A percentile compares a stretch with the other conserved stretches of the same genome.
These are phyloP conservation scores for Xylaria cubensis DNA, from an alignment of 495 filamentous ascomycete genomes.

Conservation along the genomic window DNA sequence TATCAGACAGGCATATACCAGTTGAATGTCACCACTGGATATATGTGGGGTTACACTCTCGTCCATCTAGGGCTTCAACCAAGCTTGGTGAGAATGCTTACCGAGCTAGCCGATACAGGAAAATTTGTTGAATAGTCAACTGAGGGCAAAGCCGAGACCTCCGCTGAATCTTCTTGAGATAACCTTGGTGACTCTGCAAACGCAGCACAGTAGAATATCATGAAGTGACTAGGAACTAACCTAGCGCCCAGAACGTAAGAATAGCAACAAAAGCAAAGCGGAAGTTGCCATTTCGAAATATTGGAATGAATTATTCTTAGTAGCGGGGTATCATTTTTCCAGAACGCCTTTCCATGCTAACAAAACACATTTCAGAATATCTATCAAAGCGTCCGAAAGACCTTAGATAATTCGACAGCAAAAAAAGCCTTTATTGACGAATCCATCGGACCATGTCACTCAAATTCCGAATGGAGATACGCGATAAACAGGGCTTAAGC, in stretches of 20 bases:
- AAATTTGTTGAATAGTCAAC: neutral
- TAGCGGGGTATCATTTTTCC: constrained; percentile 29
- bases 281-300: constrained; percentile 1
- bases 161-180: neutral
- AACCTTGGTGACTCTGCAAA: neutral
- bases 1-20: neutral
- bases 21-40: neutral
- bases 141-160: neutral
- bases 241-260: neutral
- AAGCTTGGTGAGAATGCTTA: neutral
- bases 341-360: constrained; percentile 29
- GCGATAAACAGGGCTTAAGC: constrained; percentile 46
- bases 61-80: neutral
- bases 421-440: neutral
- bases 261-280: neutral
- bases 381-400: neutral
- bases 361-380: constrained; percentile 9
- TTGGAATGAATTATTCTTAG: constrained; percentile 15
- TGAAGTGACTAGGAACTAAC: neutral
- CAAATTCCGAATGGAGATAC: neutral
- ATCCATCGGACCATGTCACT: neutral
- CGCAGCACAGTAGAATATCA: neutral
- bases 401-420: neutral
- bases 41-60: constrained; percentile 6
- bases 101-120: neutral